Base-by-base conservation (phyloP, 2,329 filamentous ascomycete species). In the Neophaeococcomyces aloes region DNA sequence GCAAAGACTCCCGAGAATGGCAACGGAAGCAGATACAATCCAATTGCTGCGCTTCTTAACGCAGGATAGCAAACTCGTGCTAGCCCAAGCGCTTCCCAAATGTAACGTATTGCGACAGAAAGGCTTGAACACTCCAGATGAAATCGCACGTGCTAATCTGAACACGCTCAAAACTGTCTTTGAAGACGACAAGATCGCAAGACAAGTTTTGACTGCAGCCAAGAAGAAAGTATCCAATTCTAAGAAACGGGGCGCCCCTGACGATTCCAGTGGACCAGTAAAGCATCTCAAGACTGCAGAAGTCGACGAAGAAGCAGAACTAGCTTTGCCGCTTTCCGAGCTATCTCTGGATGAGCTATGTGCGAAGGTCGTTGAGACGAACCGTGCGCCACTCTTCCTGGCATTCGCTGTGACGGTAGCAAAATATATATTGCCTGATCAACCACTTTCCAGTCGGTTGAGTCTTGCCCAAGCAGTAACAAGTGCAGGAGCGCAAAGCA, bases 381-480 rank as follows among this genome's bases (percentile, higher is more conserved):
- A 94, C 56, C 72, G 87, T 30, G 86, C 87, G 2, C 86, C 87
- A 1, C 65, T 94, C 1, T 78, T 94, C 1, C 70, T 94, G 4
- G 86, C 86, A 0, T 93, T 93, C 61, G 79, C 82, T 1, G 75
- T 86, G 11, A 75, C 78, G 47, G 59, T 89, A 38, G 60, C 93
- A 36, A 80, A 83, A 35, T 79, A 82, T 57, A 93, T 85, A 0
- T 89, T 88, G 81, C 83, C 86, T 0, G 80, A 84, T 52, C 87
- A 94, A 59, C 86, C 86, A 2, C 70, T 81, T 2, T 91, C 84
- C n/a, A 89, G 85, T 58, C 72, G 85, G 36, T 66, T 94, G 15
- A 93, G 86, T 57, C 67, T 94, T 15, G 84, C 81, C 0, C 86
- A 94, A 61, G 86, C 84, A 0, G 79, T 91, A 1, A 83, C 93